Evolutionary conservation across 306 rosid genomes (phyloP).

Genomic region (Castanospermum australe): DNA sequence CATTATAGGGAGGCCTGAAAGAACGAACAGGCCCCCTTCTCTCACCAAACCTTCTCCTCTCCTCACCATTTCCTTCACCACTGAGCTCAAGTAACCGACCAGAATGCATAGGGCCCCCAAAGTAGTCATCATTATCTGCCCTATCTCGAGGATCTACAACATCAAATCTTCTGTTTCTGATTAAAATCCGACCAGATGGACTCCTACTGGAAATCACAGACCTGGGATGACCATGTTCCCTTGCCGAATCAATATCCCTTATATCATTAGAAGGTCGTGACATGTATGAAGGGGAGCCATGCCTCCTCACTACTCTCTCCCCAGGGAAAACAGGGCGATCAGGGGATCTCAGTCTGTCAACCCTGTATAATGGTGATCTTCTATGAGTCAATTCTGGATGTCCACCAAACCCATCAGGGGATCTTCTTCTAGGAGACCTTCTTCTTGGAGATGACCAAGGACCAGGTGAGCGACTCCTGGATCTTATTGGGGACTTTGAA

Average conservation of each 20-base stretch:
- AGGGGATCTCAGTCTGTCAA: slow-evolving; percentile 82
- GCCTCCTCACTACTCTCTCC: slow-evolving; percentile 67
- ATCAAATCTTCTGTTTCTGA: slow-evolving; percentile 71
- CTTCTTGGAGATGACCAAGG: slow-evolving; percentile 78
- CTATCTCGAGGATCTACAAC: slow-evolving; percentile 66
- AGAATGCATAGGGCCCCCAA: slow-evolving; percentile 65
- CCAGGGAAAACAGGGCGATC: slow-evolving; percentile 63
- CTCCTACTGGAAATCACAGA: slow-evolving; percentile 55
- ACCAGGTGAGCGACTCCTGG: slow-evolving; percentile 81
- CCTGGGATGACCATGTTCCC: slow-evolving; percentile 73
- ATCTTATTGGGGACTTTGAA: slow-evolving; percentile 75
- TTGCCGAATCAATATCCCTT: slow-evolving; percentile 74
- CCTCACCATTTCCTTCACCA: slow-evolving; percentile 68
- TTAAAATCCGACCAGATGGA: slow-evolving; percentile 55
- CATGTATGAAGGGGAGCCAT: slow-evolving; percentile 55
- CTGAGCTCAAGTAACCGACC: slow-evolving; percentile 54
- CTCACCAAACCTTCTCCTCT: slow-evolving; percentile 73
- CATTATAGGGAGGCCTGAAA: slow-evolving; percentile 67
- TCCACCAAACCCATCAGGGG: slow-evolving; percentile 73
- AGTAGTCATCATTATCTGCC: slow-evolving; percentile 57
- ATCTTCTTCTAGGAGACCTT: slow-evolving; percentile 81
- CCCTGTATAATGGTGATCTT: slow-evolving; percentile 67
- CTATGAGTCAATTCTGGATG: slow-evolving; percentile 59
- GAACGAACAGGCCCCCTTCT: slow-evolving; percentile 71
- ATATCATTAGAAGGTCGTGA: slow-evolving; percentile 59